These are phyloP conservation scores for Apiospora malaysiana DNA, from an alignment of 2,329 filamentous ascomycete genomes.

Conservation along the genomic window DNA sequence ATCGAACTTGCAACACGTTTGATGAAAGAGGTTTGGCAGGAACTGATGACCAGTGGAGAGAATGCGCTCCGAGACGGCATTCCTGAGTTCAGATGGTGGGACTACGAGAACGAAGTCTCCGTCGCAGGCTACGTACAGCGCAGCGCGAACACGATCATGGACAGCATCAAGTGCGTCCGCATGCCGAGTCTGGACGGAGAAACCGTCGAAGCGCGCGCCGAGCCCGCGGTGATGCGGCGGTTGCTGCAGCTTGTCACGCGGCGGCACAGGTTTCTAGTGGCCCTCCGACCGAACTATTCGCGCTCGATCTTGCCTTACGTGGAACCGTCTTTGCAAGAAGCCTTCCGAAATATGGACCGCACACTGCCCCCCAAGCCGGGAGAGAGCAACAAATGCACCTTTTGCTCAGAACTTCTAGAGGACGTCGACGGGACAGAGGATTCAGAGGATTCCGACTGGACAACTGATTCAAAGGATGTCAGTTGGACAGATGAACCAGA, in stretches of 20 bases:
- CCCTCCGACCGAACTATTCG: not conserved
- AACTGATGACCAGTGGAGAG: too few species aligned
- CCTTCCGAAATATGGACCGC: not conserved
- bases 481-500: too few species aligned
- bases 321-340: not conserved
- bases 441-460: too few species aligned
- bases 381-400: too few species aligned
- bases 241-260: not conserved
- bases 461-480: too few species aligned
- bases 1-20: too few species aligned
- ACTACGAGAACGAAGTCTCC: not conserved
- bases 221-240: not conserved
- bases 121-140: too few species aligned
- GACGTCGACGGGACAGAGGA: too few species aligned
- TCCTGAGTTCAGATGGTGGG: not conserved
- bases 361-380: not conserved
- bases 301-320: not conserved
- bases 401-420: too few species aligned
- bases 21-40: too few species aligned
- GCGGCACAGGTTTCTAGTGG: not conserved
- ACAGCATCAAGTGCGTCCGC: not conserved
- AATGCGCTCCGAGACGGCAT: not conserved
- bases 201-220: too few species aligned
- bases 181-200: too few species aligned
- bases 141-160: not conserved